A percentile compares a stretch with the other conserved stretches of the same genome.
Conservation (phyloP, 1,284 basidiomycete species). For the Psilocybe mexicana region DNA sequence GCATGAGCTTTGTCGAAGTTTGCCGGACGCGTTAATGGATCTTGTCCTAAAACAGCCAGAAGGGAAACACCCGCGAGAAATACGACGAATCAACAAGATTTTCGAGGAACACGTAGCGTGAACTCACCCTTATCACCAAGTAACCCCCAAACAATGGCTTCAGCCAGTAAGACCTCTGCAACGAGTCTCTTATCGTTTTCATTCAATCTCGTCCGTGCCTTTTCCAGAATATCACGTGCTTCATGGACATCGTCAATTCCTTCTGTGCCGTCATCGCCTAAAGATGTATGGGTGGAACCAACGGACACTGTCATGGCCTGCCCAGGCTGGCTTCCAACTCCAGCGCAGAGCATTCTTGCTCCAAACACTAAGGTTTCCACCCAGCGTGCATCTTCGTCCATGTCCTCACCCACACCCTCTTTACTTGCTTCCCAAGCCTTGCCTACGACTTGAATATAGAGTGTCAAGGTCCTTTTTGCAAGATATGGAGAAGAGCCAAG, state of each 20-base stretch:
- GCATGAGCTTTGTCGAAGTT: constrained; percentile 52
- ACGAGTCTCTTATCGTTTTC: constrained; percentile 44
- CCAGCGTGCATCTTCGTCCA: constrained; percentile 65
- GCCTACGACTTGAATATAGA: constrained; percentile 85
- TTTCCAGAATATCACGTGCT: constrained; percentile 56
- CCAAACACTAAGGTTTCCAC: constrained; percentile 73
- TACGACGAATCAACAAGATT: no score
- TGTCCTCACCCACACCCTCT: constrained; percentile 30
- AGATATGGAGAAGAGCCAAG: constrained; percentile 63
- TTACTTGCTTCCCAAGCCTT: constrained; percentile 69
- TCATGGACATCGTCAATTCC: constrained; percentile 56
- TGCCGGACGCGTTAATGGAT: constrained; percentile 58
- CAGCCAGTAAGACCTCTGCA: constrained; percentile 61
- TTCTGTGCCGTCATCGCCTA: constrained; percentile 18
- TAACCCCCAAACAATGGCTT: constrained; percentile 65
- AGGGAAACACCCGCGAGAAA: no score
- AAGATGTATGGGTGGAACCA: not conserved
- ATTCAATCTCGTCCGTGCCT: constrained; percentile 55
- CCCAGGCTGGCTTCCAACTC: constrained; percentile 34
- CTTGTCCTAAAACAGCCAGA: constrained; percentile 51
- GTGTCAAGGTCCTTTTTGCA: constrained; percentile 72
- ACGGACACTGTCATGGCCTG: constrained; percentile 20
- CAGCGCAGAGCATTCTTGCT: constrained; percentile 52
- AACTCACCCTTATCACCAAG: constrained; percentile 60
- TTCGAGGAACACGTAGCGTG: not conserved